These are phyloP conservation scores for Amphirosellinia nigrospora DNA, from an alignment of 495 filamentous ascomycete species.

Conservation along the genomic window DNA sequence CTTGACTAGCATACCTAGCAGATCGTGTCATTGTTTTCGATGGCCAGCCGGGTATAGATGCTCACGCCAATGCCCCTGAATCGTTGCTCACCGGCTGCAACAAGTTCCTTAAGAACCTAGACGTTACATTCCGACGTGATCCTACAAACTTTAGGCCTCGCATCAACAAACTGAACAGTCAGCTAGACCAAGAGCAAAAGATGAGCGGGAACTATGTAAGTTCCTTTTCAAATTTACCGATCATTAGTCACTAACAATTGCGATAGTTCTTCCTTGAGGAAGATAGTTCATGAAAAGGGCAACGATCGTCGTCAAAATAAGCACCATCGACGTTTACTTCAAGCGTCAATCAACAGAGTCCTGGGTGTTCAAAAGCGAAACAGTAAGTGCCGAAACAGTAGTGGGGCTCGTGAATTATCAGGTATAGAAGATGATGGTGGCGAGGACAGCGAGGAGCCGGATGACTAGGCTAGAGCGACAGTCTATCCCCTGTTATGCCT, in stretches of 20 bases:
- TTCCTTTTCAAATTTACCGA: slow-evolving; percentile 29
- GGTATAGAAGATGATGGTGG: slow-evolving; percentile 43
- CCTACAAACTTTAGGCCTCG: slow-evolving; percentile 94
- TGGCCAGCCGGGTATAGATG: slow-evolving; percentile 85
- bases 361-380: slow-evolving; percentile 50
- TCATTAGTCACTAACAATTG: slow-evolving; percentile 26
- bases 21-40: slow-evolving; percentile 99
- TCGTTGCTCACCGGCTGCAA: slow-evolving; percentile 96
- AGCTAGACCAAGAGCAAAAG: slow-evolving; percentile 98
- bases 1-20: slow-evolving; percentile 75
- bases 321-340: slow-evolving; percentile 37
- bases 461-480: slow-evolving; percentile 51
- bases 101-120: slow-evolving; percentile 90
- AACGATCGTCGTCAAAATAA: slow-evolving; percentile 36
- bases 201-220: slow-evolving; percentile 86
- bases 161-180: slow-evolving; percentile 96
- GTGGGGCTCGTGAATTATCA: slow-evolving; percentile 37
- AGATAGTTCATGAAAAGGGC: slow-evolving; percentile 67
- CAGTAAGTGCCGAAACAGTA: slow-evolving; percentile 34
- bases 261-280: slow-evolving; percentile 89
- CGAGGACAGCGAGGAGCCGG: slow-evolving; percentile 53
- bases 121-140: slow-evolving; percentile 98
- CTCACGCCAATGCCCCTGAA: slow-evolving; percentile 87
- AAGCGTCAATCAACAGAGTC: slow-evolving; percentile 50
- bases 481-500: slow-evolving; percentile 59